Base-by-base conservation (phyloP, 2,329 filamentous ascomycete species). In the Colletotrichum graminicola region DNA sequence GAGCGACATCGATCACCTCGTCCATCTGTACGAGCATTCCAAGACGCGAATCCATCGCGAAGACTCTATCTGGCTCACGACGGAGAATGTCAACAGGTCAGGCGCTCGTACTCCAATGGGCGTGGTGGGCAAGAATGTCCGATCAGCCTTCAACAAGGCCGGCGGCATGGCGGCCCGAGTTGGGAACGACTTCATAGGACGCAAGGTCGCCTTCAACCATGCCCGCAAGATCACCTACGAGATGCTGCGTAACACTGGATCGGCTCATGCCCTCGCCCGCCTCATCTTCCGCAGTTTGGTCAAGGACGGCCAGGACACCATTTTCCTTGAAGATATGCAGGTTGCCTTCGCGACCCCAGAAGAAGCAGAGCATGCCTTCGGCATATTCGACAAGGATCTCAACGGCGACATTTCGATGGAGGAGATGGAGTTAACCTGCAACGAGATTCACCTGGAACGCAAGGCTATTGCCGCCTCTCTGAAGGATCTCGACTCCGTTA, bases 321-420 rank as follows among this genome's bases (percentile, higher is more conserved):
- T 98, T 6, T 88, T 90, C 26, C 86, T 91, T 0, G 93, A 94
- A 11, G 95, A 98, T 77, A 82, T 98, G 65, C 91, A 90, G 73
- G 84, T 88, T 14, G 94, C 93, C 0, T 98, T 97, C 76, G 88
- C 92, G 12, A 93, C 91, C 32, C 88, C 92, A 23, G 95, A 98
- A 18, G 95, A 98, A 78, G 94, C 94, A 0, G 92, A 96, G 65
- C 93, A 93, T 3, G 95, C 95, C 0, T 98, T 98, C 77, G 86
- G 87, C 75, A 95, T 98, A 85, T 98, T 98, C 75, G 95, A 98
- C 82, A 97, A 96, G 78, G 95, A 98, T 77, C 90, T 98, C 84
- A 98, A 98, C 74, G 95, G 95, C 5, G 95, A 98, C 77, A 97
- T 98, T 61, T 97, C 93, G 0, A 94, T 97, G 89, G 94, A 97